Evolutionary conservation across 129 eudicot species (phyloP).

Genomic region (Flaveria sonorensis): DNA sequence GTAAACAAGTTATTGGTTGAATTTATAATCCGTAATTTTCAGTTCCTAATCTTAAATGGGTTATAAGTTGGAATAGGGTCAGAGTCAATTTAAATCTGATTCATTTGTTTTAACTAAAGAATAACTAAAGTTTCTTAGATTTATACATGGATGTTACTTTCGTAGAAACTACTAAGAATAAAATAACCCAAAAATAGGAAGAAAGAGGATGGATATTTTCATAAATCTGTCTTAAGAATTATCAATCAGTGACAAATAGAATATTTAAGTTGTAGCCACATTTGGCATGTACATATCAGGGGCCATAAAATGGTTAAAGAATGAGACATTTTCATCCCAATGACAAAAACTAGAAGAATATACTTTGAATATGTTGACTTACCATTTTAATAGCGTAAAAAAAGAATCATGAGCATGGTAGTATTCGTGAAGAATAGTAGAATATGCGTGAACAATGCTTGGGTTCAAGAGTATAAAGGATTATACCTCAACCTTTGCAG

Average conservation of each 20-base stretch:
- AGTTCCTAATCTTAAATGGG: too few relatives aligned
- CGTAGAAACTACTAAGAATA: conserved; percentile 6
- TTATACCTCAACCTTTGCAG: conserved; percentile 16
- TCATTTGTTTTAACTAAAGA: too few relatives aligned
- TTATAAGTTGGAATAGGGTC: too few relatives aligned
- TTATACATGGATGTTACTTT: too few relatives aligned
- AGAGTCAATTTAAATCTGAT: too few relatives aligned
- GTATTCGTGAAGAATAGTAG: not conserved
- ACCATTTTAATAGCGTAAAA: not conserved
- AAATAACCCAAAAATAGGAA: conserved; percentile 16
- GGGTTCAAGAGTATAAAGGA: not conserved
- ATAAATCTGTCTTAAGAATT: conserved; percentile 18
- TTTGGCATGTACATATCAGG: conserved; percentile 6
- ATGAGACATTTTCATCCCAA: conserved; percentile 5
- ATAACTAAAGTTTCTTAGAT: too few relatives aligned
- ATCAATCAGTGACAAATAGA: conserved; percentile 20
- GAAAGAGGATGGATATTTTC: conserved; percentile 24
- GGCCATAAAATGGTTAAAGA: not conserved
- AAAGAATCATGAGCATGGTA: conserved; percentile 7
- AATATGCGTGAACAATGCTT: conserved; percentile 29
- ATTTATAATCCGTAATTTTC: too few relatives aligned
- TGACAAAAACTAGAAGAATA: conserved; percentile 22
- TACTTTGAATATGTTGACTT: conserved; percentile 31
- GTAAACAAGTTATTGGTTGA: too few relatives aligned
- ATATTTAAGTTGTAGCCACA: conserved; percentile 21